These are phyloP conservation scores for Schwanniomyces occidentalis DNA, from an alignment of 805 yeast species.

Conservation along the genomic window DNA sequence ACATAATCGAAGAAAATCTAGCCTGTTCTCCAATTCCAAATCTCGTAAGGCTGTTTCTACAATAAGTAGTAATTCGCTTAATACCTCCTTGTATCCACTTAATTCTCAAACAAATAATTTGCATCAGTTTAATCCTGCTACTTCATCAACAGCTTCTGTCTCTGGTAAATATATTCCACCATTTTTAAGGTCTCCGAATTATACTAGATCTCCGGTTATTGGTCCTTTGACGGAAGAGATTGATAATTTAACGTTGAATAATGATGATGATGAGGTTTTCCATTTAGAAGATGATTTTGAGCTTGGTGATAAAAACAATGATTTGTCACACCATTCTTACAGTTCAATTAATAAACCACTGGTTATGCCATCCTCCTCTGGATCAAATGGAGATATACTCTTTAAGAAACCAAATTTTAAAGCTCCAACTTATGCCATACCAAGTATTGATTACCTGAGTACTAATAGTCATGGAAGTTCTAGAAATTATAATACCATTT, in stretches of 20 bases:
- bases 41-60: conserved; percentile 8
- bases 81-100: conserved; percentile 3
- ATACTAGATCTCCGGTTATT: conserved; percentile 31
- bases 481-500: neutral
- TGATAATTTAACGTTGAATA: conserved; percentile 31
- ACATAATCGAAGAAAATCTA: conserved; percentile 18
- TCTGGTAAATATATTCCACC: conserved; percentile 45
- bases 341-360: conserved; percentile 1
- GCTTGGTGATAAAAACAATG: conserved; percentile 1
- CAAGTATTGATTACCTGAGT: conserved; percentile 2
- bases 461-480: neutral
- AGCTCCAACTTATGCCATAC: conserved; percentile 10
- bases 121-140: conserved; percentile 8
- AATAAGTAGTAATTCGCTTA: conserved; percentile 1
- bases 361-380: conserved; percentile 2
- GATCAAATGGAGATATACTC: conserved; percentile 8
- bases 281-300: conserved; percentile 43
- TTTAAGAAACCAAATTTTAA: conserved; percentile 17
- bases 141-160: too few species aligned
- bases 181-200: conserved; percentile 39
- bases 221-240: conserved; percentile 38
- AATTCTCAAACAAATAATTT: conserved; percentile 3
- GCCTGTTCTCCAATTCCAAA: conserved; percentile 22
- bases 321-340: neutral
- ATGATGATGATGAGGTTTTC: conserved; percentile 40